Conservation (phyloP, 345 rosid genomes). For the Camelina neglecta region DNA sequence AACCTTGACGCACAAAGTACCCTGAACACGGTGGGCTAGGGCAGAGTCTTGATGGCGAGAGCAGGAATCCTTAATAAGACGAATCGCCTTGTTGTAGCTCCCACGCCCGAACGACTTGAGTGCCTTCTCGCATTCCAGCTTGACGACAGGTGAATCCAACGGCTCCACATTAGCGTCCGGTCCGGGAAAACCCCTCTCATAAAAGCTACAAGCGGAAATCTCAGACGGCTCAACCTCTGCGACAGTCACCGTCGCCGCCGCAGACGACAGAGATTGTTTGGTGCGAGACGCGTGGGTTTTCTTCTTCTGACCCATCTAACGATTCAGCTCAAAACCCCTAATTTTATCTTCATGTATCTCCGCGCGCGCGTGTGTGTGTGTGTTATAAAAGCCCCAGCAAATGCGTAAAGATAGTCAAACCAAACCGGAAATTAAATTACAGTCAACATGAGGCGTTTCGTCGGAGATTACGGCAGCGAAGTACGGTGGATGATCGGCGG, state of each 20-base stretch:
- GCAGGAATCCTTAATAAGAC: constrained; percentile 82
- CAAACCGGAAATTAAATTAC: constrained; percentile 23
- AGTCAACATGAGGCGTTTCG: constrained; percentile 12
- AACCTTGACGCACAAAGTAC: constrained; percentile 74
- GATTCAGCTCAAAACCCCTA: constrained; percentile 39
- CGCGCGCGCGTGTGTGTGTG: not conserved
- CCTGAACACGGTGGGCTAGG: constrained; percentile 77
- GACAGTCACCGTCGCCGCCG: constrained; percentile 34
- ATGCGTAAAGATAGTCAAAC: constrained; percentile 29
- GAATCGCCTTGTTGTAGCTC: constrained; percentile 81
- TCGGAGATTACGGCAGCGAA: constrained; percentile 7
- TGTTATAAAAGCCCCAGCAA: not conserved
- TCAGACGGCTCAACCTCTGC: constrained; percentile 35
- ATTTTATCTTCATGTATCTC: constrained; percentile 42
- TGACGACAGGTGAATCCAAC: constrained; percentile 48
- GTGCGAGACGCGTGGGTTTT: constrained; percentile 62
- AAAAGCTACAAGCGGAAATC: constrained; percentile 8
- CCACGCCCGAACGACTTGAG: constrained; percentile 80
- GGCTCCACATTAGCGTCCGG: constrained; percentile 44
- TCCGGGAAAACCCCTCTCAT: constrained; percentile 17
- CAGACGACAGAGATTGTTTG: constrained; percentile 50
- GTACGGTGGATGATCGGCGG: constrained; percentile 47
- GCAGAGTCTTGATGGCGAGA: constrained; percentile 66
- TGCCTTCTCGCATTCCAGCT: constrained; percentile 87
- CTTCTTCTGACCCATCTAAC: constrained; percentile 82